Evolutionary conservation across 306 rosid species (phyloP).

Genomic region (Corylus avellana): DNA sequence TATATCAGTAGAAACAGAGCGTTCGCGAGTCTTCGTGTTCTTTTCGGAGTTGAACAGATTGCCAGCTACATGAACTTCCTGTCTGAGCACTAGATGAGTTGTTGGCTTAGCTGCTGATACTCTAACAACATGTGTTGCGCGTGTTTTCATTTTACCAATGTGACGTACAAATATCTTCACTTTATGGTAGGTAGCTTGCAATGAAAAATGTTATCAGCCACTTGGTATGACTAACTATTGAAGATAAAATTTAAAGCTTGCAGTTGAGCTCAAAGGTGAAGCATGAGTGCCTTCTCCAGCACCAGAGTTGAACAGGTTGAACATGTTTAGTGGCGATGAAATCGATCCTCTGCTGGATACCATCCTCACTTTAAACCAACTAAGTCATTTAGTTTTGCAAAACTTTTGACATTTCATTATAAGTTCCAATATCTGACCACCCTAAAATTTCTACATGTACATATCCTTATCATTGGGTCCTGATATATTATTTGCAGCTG

Average conservation of each 20-base stretch:
- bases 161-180: not conserved
- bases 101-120: too few species aligned
- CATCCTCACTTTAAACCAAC: not conserved
- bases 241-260: not conserved
- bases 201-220: not conserved
- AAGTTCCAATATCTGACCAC: not conserved
- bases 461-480: not conserved
- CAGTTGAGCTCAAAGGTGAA: not conserved
- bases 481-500: not conserved
- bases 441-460: not conserved
- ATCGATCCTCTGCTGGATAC: not conserved
- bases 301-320: not conserved
- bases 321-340: not conserved
- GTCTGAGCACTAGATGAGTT: too few species aligned
- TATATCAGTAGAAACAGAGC: too few species aligned
- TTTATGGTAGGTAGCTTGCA: not conserved
- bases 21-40: too few species aligned
- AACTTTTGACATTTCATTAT: not conserved
- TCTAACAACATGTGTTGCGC: not conserved
- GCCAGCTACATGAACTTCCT: too few species aligned
- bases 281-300: not conserved
- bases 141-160: not conserved
- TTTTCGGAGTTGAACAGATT: too few species aligned
- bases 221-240: not conserved
- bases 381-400: not conserved